Evolutionary conservation across 805 yeast genomes (phyloP).

Genomic region (Kregervanrija fluxuum): DNA sequence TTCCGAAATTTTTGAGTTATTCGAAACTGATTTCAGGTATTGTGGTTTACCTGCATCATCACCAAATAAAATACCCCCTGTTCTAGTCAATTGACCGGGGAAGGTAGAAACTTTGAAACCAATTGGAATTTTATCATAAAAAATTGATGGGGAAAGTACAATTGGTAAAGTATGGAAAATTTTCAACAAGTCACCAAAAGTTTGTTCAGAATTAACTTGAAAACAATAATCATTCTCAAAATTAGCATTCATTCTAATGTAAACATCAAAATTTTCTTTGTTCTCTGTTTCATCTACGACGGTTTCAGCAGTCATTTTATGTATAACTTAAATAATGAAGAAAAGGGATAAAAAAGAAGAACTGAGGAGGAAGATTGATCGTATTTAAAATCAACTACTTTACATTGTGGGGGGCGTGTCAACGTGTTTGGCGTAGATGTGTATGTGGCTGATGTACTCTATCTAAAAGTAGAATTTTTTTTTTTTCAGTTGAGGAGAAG

Average conservation of each 20-base stretch:
- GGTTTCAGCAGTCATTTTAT: neutral
- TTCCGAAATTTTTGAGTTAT: conserved; percentile 45
- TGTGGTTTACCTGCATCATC: conserved; percentile 45
- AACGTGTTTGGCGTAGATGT: neutral
- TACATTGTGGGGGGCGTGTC: neutral
- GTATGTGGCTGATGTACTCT: too few relatives aligned
- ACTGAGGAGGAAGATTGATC: neutral
- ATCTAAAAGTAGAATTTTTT: too few relatives aligned
- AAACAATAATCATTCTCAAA: conserved; percentile 86
- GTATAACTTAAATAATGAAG: neutral
- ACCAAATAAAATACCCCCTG: conserved; percentile 72
- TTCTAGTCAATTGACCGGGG: conserved; percentile 80
- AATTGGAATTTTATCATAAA: conserved; percentile 56
- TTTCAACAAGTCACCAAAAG: conserved; percentile 50
- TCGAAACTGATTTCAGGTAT: conserved; percentile 38
- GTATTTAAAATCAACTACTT: neutral
- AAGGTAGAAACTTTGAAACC: conserved; percentile 55
- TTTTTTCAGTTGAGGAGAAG: too few relatives aligned
- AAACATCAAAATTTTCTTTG: conserved; percentile 35
- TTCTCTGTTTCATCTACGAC: neutral
- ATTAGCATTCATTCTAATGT: conserved; percentile 79
- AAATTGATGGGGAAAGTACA: conserved; percentile 72
- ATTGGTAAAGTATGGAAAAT: conserved; percentile 66
- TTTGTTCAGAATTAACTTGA: conserved; percentile 52
- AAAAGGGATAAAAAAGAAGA: neutral